Evolutionary conservation across 768 basidiomycete genomes (phyloP), one percentile per base, ranked within the genome.

Genomic region (Dacryopinax spathularia): DNA sequence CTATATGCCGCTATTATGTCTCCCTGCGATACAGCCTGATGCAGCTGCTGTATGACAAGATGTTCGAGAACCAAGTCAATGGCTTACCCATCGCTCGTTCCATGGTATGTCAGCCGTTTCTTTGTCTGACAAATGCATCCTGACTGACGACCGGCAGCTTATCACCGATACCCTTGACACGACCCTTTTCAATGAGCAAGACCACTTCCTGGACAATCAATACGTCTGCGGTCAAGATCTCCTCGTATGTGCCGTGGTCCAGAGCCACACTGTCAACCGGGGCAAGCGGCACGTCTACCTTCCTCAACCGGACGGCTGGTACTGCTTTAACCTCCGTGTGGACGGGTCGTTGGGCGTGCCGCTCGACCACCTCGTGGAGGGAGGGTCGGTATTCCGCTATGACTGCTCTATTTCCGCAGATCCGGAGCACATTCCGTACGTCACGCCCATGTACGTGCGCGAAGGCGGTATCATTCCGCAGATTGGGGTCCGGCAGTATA

Each of bases 401-500:
- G 48, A 56, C 20, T 56, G 48, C 48, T 31, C 22, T 56, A 56
- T 56, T 29, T 56, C 48, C 29, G 48, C 48, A 3, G 29, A 56
- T 18, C 48, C 48, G 5, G 20, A 29, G 15, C 48, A 56, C 48
- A 56, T 56, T 20, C 48, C 48, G 15, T 56, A 56, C 48, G 25
- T 56, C 48, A 56, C 48, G 29, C 48, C 48, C 22, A 56, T 56
- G 48, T 56, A 56, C 31, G 48, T 56, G 15, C 48, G 48, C 20
- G 48, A 56, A 56, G 48, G 48, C 22, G 48, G 48, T 20, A 56
- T 56, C 48, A 56, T 56, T 20, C 48, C 48, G 5, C 48, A 56
- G 48, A 56, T 56, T 20, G 48, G 31, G 31, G 48, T 56, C 25
- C 48, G 48, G 25, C 48, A 56, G 18, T 56, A 56, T 29, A 56